These are phyloP conservation scores for Schizophyllum amplum DNA, from an alignment of 1,284 basidiomycete species.

Conservation along the genomic window DNA sequence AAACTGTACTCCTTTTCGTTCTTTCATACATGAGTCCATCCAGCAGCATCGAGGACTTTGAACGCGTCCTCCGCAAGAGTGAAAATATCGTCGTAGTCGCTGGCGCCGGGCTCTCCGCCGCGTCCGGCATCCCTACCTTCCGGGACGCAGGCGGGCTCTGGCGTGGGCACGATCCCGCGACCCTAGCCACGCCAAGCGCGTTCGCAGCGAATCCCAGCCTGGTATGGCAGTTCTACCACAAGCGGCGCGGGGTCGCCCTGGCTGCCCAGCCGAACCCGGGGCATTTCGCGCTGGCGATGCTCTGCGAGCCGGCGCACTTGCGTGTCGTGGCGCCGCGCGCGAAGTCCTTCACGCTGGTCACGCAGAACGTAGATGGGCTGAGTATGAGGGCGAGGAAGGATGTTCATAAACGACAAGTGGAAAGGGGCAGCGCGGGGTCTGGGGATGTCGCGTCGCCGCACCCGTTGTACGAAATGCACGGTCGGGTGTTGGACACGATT, in stretches of 20 bases:
- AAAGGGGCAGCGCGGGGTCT: constrained; percentile 8
- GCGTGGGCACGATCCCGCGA: constrained; percentile 25
- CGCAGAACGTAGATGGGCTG: constrained; percentile 63
- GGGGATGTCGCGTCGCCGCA: constrained; percentile 11
- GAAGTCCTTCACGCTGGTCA: constrained; percentile 43
- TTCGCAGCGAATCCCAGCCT: constrained; percentile 44
- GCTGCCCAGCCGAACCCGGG: constrained; percentile 46
- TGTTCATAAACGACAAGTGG: constrained; percentile 7
- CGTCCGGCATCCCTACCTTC: constrained; percentile 24
- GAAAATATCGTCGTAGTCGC: constrained; percentile 46
- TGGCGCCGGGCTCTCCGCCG: constrained; percentile 53
- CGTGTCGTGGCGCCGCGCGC: constrained; percentile 29
- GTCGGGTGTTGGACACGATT: constrained; percentile 45
- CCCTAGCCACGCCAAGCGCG: constrained; percentile 49
- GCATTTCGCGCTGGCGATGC: constrained; percentile 44
- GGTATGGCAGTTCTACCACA: constrained; percentile 69
- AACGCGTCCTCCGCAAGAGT: constrained; percentile 17
- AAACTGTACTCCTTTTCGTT: no score
- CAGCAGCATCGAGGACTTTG: constrained; percentile 14
- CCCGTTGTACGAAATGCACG: constrained; percentile 57
- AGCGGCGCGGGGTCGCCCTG: constrained; percentile 41
- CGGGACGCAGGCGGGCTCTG: constrained; percentile 8
- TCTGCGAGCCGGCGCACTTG: constrained; percentile 30
- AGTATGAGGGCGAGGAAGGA: constrained; percentile 28
- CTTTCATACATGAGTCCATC: no score